A percentile compares a stretch with the other conserved stretches of the same genome.
phyloP scores from a whole-genome alignment of 1,284 basidiomycete species.

The Cryptococcus neoformans region DNA sequence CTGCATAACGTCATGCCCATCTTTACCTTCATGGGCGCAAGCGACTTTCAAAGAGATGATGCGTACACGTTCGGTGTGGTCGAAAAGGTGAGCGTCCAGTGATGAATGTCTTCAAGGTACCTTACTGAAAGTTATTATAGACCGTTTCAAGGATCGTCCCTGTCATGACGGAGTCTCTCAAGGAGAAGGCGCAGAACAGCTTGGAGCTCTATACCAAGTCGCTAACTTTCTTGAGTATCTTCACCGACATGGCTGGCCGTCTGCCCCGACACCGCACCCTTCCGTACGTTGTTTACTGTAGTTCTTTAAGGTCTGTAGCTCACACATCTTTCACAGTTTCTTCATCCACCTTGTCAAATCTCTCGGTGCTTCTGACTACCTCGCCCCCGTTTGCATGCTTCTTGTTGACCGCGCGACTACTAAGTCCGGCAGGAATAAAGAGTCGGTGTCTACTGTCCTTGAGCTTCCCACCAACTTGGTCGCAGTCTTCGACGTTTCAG shows the following conservation, averaged over 20 bases:
- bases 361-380: conserved; percentile 75
- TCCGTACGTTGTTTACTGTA: conserved; percentile 19
- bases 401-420: conserved; percentile 75
- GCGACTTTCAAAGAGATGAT: conserved; percentile 94
- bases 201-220: conserved; percentile 61
- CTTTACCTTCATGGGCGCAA: conserved; percentile 98
- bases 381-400: conserved; percentile 80
- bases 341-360: conserved; percentile 87
- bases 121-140: conserved; percentile 48
- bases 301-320: background rate
- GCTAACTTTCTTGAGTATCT: conserved; percentile 47
- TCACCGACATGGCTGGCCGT: conserved; percentile 50
- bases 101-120: background rate
- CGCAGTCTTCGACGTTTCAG: conserved; percentile 60
- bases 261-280: conserved; percentile 49
- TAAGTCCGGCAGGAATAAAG: conserved; percentile 49
- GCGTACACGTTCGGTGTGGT: conserved; percentile 93
- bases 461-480: conserved; percentile 63
- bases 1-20: conserved; percentile 97
- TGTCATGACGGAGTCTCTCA: conserved; percentile 78
- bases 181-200: conserved; percentile 53
- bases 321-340: conserved; percentile 56
- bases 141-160: conserved; percentile 92
- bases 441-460: conserved; percentile 50
- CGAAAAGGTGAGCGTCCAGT: conserved; percentile 64